Evolutionary conservation across 306 rosid genomes (phyloP).

Genomic region (Myrica gale): DNA sequence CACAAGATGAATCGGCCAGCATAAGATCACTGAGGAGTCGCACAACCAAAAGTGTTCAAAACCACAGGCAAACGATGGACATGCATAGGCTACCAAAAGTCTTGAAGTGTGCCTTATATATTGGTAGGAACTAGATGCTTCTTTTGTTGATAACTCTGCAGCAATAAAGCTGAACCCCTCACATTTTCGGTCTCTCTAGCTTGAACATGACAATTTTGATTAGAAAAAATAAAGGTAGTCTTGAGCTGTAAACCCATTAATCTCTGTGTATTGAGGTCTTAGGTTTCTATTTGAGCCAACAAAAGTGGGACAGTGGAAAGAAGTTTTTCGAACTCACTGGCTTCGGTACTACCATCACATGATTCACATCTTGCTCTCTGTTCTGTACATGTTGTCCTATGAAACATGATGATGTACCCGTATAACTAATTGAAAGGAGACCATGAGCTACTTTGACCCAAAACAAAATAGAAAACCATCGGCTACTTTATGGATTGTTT

Average conservation of each 20-base stretch:
- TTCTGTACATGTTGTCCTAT: too few relatives aligned
- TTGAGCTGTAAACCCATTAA: conserved; percentile 9
- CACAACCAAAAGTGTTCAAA: conserved; percentile 9
- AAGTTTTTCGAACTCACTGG: neutral
- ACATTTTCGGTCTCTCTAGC: neutral
- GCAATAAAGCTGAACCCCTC: neutral
- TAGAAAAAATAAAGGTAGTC: conserved; percentile 5
- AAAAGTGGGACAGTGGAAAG: neutral
- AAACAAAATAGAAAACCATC: too few relatives aligned
- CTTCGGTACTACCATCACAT: neutral
- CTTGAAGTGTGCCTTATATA: neutral
- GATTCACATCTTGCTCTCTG: neutral
- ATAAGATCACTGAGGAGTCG: conserved; percentile 4
- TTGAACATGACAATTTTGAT: neutral
- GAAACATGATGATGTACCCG: too few relatives aligned
- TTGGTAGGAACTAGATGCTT: neutral
- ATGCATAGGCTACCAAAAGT: conserved; percentile 13
- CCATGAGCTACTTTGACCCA: too few relatives aligned
- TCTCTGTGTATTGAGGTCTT: conserved; percentile 2
- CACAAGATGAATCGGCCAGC: neutral
- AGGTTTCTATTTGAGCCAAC: neutral
- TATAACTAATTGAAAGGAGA: too few relatives aligned
- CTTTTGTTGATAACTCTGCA: too few relatives aligned
- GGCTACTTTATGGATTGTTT: too few relatives aligned
- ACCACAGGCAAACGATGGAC: conserved; percentile 17